phyloP scores from a whole-genome alignment of 306 rosid species.

The Prosopis cineraria region DNA sequence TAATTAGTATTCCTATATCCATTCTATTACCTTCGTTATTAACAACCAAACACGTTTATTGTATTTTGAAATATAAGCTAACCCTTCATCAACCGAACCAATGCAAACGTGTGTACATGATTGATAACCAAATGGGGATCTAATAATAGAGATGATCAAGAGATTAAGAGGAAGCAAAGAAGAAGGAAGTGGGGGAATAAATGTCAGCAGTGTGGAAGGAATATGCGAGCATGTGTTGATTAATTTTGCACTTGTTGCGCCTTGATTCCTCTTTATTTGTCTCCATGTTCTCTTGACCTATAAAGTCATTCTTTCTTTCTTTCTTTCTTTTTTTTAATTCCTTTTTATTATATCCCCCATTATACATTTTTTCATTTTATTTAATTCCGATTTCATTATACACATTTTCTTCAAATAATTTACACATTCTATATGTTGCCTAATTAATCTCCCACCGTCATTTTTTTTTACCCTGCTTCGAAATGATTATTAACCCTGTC shows the following conservation, averaged over 20 bases:
- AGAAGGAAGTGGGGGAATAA: constrained; percentile 24
- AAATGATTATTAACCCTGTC: not conserved
- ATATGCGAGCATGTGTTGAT: constrained; percentile 40
- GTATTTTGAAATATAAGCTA: too few species aligned
- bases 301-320: constrained; percentile 19
- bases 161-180: constrained; percentile 24
- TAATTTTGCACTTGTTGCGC: constrained; percentile 50
- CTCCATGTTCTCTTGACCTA: constrained; percentile 40
- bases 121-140: too few species aligned
- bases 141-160: too few species aligned
- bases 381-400: not conserved
- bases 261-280: constrained; percentile 46
- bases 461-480: not conserved
- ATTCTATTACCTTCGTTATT: too few species aligned
- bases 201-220: constrained; percentile 44
- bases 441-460: not conserved
- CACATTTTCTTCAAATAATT: not conserved
- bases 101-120: too few species aligned
- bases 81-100: too few species aligned
- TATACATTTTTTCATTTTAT: constrained; percentile 1
- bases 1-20: too few species aligned
- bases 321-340: not conserved
- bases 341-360: not conserved
- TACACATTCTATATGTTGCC: not conserved
- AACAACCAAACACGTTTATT: too few species aligned